Base-by-base conservation (phyloP, 768 basidiomycete genomes). In the Termitomyces sp. region DNA sequence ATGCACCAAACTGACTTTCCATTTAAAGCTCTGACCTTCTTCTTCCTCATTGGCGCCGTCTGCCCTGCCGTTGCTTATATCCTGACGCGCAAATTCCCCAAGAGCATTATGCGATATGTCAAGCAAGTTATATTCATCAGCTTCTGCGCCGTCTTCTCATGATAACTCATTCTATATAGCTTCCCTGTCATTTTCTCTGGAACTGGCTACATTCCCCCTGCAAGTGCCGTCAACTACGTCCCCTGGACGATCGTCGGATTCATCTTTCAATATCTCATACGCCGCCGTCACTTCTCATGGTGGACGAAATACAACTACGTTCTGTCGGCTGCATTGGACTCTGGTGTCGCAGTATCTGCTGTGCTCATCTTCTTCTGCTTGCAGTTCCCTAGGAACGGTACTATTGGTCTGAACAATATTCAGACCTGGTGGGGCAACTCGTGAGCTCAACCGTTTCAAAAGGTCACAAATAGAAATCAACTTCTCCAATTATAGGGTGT, bases 11-110 rank as follows among this genome's bases (percentile, higher is more conserved):
- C 51, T 68, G 70, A 72, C 24, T 58, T 12, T 44, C 4, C 35
- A 55, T 45, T 28, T 57, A 11, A 40, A 78, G 77, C 76, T 9
- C 79, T 92, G n/a, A 68, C 81, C 3, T 86, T 85, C 71, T 92
- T 91, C 77, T 94, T 94, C 89, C 81, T 92, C 60, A 69, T 89
- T 59, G 93, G 93, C 18, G 81, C 86, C 53, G 11, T 87, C 54
- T 79, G 82, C 55, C 92, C 92, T 0, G 35, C 81, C 59, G 57
- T 82, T 51, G 78, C 81, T 42, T 92, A 81, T 68, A 62, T 85
- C 62, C 66, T 88, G 59, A 75, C 79, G 55, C 73, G 78, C 67
- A 82, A 78, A 67, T 94, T 81, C 77, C 89, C 90, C 22, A 83
- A 87, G 60, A 79, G 81, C 68, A 82, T 78, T 66, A 66, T 85